Evolutionary conservation across 1,284 basidiomycete species (phyloP), one percentile per base, ranked within the genome.

Genomic region (Heterobasidion occidentale): DNA sequence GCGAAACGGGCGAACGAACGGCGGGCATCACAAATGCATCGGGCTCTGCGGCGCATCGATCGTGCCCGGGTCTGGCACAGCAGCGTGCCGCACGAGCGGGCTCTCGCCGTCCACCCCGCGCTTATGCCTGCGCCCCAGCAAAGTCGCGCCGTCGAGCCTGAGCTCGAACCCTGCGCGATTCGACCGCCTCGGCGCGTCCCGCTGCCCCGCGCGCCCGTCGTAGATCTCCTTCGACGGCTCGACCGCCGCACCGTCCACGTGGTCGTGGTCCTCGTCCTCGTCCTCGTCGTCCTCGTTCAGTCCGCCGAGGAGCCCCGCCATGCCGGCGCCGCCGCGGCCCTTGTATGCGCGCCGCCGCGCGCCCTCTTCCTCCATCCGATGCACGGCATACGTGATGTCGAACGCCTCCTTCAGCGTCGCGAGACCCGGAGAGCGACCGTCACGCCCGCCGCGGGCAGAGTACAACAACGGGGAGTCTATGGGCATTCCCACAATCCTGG

Each of bases 281-380:
- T 86, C 82, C 67, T 94, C 92, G 59, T 95, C 94, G 61, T 95
- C 94, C 68, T 98, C 95, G 71, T 98, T 98, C 62, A 99, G 80
- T 15, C 90, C 91, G 19, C 79, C 78, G 33, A 98, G 75, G 77
- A 90, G 92, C 5, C 91, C 91, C 52, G 88, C 60, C 11, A 9
- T 80, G 15, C 79, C 78, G n/a, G 90, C 91, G 1, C 85, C 88
- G 27, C 86, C 90, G 38, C 61, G 61, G 9, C 88, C 89, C 12
- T 88, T 86, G 71, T 89, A 90, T 51, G 89, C 91, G 20, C 90
- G 81, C 56, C 91, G 77, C 53, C 91, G 80, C 0, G 90, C 90
- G 27, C 94, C 94, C 72, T 99, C 97, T 71, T 99, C 97, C 69
- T 98, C 96, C 93, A 98, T 98, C 19, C 97, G 86, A 72, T 99